Base-by-base conservation (phyloP, 306 rosid genomes). In the Lathyrus tuberosus region DNA sequence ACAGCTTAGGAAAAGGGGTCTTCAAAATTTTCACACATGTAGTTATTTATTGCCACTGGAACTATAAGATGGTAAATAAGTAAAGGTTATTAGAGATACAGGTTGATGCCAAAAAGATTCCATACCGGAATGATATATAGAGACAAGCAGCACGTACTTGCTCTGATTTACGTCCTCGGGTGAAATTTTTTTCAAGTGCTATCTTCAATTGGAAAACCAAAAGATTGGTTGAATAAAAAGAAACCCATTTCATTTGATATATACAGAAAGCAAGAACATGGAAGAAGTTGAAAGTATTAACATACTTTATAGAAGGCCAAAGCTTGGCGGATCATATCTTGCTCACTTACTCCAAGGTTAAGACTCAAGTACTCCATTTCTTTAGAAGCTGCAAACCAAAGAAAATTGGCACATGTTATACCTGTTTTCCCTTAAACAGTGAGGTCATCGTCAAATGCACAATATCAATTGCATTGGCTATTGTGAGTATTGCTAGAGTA, bases 121-220 rank as follows among this genome's bases (percentile, higher is more conserved):
- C 74, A 59, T 76, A 91, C 96, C 96, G 85, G 69, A 92, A 91
- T 31, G 97, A 91, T 80, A 88, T 82, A 77, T 91, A 91, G 15
- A 88, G 87, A 83, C 97, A 91, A 44, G 97, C 86, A 65, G 96
- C 93, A 60, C 76, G 82, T 54, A 91, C 97, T 59, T 79, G 90
- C 59, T 78, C 87, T 71, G 93, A 69, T 79, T 71, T 85, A 44
- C 96, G 88, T 41, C 97, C 96, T 76, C 83, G 78, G 20, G 97
- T 88, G 84, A 91, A 91, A 73, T 84, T 85, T 71, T 79, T 71
- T 62, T 84, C 93, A 65, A 88, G 75, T 2, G 91, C 97, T 52
- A 91, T 84, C 97, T 88, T 80, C 73, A 77, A 17, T 67, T 40
- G 49, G 28, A 35, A 66, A 62, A 79, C 56, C 56, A 73, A 75